Base-by-base conservation (phyloP, 306 rosid genomes). In the Spatholobus suberectus region DNA sequence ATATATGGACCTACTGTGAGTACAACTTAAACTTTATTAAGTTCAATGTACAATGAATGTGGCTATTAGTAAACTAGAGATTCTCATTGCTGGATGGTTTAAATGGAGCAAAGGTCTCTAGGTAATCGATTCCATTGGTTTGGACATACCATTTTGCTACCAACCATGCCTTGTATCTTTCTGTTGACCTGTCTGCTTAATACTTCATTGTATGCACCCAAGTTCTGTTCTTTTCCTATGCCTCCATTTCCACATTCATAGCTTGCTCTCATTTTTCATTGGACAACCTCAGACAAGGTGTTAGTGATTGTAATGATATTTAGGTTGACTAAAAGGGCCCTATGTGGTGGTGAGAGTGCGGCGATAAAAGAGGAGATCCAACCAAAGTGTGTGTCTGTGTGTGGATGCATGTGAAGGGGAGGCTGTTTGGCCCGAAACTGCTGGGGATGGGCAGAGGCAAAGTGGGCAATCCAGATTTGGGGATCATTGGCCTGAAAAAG, bases 1-100 rank as follows among this genome's bases (percentile, higher is more conserved):
- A 84, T 95, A 76, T 82, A 88, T 85, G 99, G 98, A 85, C 99
- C 99, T 68, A 67, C 98, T n/a, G 99, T 95, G 87, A 89, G 99
- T 92, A 37, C 69, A 65, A 62, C 58, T 76, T 85, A 63, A 38
- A 70, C 49, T 69, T 52, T 73, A 67, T 44, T 26, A 17, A 49
- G 70, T 82, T 78, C 43, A 29, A 37, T 43, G 58, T 57, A 47
- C 43, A 55, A 40, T 63, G 72, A 26, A 68, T 18, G 55, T 32
- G 78, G 34, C 70, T 65, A 26, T 71, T 87, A 66, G 65, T 34
- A 18, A 46, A 69, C 34, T 35, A 57, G 24, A 76, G 61, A 73
- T 66, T 73, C 61, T 74, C 52, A 43, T 59, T 68, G 8, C 70
- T 71, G 63, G 29, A 32, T 70, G 62, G 27, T 20, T 41, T 62